These are phyloP conservation scores for Corinectria fuckeliana DNA, from an alignment of 2,329 filamentous ascomycete species.

Conservation along the genomic window DNA sequence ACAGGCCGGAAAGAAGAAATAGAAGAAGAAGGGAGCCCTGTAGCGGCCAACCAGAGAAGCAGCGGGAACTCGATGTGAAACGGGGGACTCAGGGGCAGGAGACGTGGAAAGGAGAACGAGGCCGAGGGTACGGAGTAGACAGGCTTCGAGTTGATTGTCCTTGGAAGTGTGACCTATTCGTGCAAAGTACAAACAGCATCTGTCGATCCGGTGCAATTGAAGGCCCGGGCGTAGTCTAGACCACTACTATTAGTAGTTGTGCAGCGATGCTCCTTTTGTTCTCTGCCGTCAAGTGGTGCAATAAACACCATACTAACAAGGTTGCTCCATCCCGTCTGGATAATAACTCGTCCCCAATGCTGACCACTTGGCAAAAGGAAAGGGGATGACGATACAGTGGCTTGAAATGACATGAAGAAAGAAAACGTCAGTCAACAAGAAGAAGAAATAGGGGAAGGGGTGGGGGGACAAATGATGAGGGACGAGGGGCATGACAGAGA, in stretches of 20 bases:
- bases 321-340: neutral
- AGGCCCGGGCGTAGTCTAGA: neutral
- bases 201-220: neutral
- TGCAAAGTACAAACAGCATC: too few species aligned
- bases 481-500: conserved; percentile 3
- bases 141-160: conserved; percentile 8
- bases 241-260: too few species aligned
- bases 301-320: neutral
- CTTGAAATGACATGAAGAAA: neutral
- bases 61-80: conserved; percentile 12
- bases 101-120: conserved; percentile 5
- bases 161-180: too few species aligned
- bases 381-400: neutral
- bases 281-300: neutral
- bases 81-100: conserved; percentile 1
- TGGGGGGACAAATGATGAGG: conserved; percentile 2
- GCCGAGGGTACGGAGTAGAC: neutral
- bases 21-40: conserved; percentile 1
- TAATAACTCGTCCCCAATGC: neutral
- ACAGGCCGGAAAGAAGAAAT: neutral
- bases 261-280: neutral
- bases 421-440: neutral
- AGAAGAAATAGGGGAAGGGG: neutral
- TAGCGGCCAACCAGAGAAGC: conserved; percentile 7
- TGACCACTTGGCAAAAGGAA: neutral